Conservation (phyloP, 164 flowering plant species). For the Dillenia suffruticosa region DNA sequence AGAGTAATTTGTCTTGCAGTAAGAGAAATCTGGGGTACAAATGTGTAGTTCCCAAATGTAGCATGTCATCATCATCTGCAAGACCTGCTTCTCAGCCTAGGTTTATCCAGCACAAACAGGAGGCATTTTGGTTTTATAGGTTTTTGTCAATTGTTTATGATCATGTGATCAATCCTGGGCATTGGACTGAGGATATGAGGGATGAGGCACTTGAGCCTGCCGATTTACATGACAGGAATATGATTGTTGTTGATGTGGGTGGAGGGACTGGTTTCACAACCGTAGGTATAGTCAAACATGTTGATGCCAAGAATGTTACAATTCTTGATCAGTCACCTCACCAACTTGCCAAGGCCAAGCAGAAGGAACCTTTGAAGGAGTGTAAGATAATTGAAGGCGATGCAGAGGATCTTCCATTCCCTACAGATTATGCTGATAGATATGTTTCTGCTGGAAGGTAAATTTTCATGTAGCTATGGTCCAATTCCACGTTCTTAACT, state of each 20-base stretch:
- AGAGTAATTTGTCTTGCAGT: slow-evolving; percentile 26
- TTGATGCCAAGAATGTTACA: slow-evolving; percentile 75
- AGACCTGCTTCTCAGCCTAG: slow-evolving; percentile 71
- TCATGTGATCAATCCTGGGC: slow-evolving; percentile 70
- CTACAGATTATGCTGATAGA: slow-evolving; percentile 77
- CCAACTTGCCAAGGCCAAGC: slow-evolving; percentile 78
- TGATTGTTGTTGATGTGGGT: slow-evolving; percentile 78
- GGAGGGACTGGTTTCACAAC: slow-evolving; percentile 87
- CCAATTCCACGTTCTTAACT: no score
- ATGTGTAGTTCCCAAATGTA: slow-evolving; percentile 29
- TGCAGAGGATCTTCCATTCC: slow-evolving; percentile 76
- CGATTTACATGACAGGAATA: slow-evolving; percentile 43
- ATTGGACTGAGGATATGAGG: slow-evolving; percentile 90
- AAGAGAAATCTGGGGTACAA: slow-evolving; percentile 14
- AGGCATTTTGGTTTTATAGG: slow-evolving; percentile 84
- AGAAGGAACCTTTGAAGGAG: slow-evolving; percentile 65
- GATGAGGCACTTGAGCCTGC: slow-evolving; percentile 83
- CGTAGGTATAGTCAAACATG: slow-evolving; percentile 72
- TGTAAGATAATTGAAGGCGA: slow-evolving; percentile 75
- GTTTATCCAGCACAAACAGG: slow-evolving; percentile 78
- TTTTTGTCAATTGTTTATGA: slow-evolving; percentile 71
- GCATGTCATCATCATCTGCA: slow-evolving; percentile 46
- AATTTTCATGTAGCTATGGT: no score
- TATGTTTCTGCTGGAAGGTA: slow-evolving; percentile 82
- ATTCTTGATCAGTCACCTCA: slow-evolving; percentile 82